phyloP scores from a whole-genome alignment of 176 grass and related monocot genomes.

The Oryza meyeriana region DNA sequence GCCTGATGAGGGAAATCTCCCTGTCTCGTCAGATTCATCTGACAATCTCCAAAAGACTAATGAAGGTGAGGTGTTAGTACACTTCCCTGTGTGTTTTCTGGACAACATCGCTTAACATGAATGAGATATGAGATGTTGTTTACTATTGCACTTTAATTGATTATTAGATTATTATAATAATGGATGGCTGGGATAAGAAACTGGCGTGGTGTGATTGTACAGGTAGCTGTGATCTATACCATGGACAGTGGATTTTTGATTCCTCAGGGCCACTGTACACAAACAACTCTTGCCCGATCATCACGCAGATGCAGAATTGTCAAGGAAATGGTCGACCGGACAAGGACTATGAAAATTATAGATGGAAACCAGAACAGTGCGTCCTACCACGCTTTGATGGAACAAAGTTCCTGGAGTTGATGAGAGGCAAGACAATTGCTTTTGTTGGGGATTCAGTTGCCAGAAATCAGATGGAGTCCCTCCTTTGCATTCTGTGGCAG shows the following conservation, averaged over 20 bases:
- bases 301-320: slow-evolving; percentile 90
- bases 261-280: slow-evolving; percentile 65
- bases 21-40: not conserved
- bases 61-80: slow-evolving; percentile 29
- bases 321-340: slow-evolving; percentile 90
- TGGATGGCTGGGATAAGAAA: slow-evolving; percentile 8
- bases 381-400: slow-evolving; percentile 71
- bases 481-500: slow-evolving; percentile 93
- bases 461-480: slow-evolving; percentile 94
- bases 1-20: not conserved
- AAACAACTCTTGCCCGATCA: slow-evolving; percentile 88
- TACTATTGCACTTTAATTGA: slow-evolving; percentile 4
- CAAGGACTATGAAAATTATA: slow-evolving; percentile 83
- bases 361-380: slow-evolving; percentile 83
- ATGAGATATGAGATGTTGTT: not conserved
- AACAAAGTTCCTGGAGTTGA: slow-evolving; percentile 81
- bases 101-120: not conserved
- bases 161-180: slow-evolving; percentile 9
- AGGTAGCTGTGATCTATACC: slow-evolving; percentile 78
- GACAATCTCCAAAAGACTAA: slow-evolving; percentile 1
- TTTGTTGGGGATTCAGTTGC: slow-evolving; percentile 95
- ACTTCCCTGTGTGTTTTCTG: slow-evolving; percentile 5
- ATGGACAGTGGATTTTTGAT: slow-evolving; percentile 74
- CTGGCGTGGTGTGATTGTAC: slow-evolving; percentile 12
- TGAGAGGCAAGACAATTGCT: slow-evolving; percentile 88